Percentiles rank a stretch among this genome's conserved stretches.
Conservation (phyloP, 164 flowering plant species). For the Stephania cephalantha region DNA sequence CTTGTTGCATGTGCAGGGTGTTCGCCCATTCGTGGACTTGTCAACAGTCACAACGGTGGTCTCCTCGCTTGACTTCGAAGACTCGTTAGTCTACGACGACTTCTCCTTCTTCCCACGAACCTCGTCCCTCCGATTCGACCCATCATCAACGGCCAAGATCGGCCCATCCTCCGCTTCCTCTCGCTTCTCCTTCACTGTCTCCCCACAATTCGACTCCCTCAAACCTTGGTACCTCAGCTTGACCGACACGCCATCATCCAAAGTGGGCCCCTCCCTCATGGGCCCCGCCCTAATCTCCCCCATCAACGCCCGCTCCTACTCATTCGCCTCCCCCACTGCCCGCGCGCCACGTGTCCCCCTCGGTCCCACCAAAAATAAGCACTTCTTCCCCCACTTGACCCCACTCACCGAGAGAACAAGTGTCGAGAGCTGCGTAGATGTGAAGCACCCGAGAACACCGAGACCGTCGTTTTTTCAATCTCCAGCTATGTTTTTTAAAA, state of each 20-base stretch:
- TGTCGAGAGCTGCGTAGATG: conserved; percentile 11
- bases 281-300: conserved; percentile 82
- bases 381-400: conserved; percentile 64
- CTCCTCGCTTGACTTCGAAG: conserved; percentile 71
- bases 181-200: conserved; percentile 79
- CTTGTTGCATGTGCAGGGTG: conserved; percentile 48
- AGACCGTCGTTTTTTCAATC: conserved; percentile 87
- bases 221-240: conserved; percentile 92
- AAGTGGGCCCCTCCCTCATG: conserved; percentile 44
- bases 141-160: conserved; percentile 49
- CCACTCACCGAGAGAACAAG: conserved; percentile 50
- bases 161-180: conserved; percentile 75
- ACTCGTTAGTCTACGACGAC: conserved; percentile 56
- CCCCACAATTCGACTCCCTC: conserved; percentile 72
- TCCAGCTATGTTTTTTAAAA: conserved; percentile 68
- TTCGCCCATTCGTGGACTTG: conserved; percentile 84
- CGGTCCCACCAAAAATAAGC: conserved; percentile 21
- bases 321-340: conserved; percentile 83
- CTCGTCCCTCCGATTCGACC: conserved; percentile 68
- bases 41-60: conserved; percentile 55
- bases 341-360: conserved; percentile 43
- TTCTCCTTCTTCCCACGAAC: conserved; percentile 61
- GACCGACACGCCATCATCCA: conserved; percentile 51
- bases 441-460: conserved; percentile 51
- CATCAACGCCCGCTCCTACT: conserved; percentile 76